Percentiles rank a stretch among this genome's conserved stretches.
Conservation (phyloP, 148 eudicot genomes). For the Linanthus parryae region DNA sequence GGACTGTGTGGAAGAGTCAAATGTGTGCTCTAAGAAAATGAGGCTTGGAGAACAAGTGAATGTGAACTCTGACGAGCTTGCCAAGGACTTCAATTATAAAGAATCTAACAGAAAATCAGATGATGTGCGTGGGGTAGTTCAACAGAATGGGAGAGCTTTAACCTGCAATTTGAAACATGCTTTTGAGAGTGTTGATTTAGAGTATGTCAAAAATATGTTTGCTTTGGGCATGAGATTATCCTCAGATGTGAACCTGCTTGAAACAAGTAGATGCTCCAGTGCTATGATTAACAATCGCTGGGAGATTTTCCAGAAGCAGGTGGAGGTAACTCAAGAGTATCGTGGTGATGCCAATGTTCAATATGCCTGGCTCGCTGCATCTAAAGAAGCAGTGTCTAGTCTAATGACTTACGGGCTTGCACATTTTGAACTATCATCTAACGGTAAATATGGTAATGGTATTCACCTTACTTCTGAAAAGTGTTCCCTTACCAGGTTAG, state of each 20-base stretch:
- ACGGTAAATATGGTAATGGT: constrained; percentile 22
- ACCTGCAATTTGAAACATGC: constrained; percentile 8
- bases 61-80: too few species aligned
- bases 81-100: too few species aligned
- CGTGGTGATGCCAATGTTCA: constrained; percentile 32
- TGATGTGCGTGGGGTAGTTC: constrained; percentile 7
- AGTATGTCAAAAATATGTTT: constrained; percentile 19
- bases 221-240: constrained; percentile 11
- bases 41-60: constrained; percentile 13
- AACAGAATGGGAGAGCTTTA: constrained; percentile 7
- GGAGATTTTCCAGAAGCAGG: constrained; percentile 37
- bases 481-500: constrained; percentile 22
- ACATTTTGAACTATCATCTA: constrained; percentile 15
- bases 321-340: constrained; percentile 20
- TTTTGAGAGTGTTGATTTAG: constrained; percentile 16
- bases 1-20: constrained; percentile 34
- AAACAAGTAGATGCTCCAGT: constrained; percentile 25
- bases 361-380: constrained; percentile 31
- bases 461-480: constrained; percentile 29
- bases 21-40: constrained; percentile 15
- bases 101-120: constrained; percentile 13
- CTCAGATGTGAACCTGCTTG: constrained; percentile 7
- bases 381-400: constrained; percentile 21
- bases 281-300: constrained; percentile 16
- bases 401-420: constrained; percentile 25